Percentiles rank a stretch among this genome's conserved stretches.
Evolutionary conservation across 768 basidiomycete genomes (phyloP).

Genomic region (Suillus placidus): DNA sequence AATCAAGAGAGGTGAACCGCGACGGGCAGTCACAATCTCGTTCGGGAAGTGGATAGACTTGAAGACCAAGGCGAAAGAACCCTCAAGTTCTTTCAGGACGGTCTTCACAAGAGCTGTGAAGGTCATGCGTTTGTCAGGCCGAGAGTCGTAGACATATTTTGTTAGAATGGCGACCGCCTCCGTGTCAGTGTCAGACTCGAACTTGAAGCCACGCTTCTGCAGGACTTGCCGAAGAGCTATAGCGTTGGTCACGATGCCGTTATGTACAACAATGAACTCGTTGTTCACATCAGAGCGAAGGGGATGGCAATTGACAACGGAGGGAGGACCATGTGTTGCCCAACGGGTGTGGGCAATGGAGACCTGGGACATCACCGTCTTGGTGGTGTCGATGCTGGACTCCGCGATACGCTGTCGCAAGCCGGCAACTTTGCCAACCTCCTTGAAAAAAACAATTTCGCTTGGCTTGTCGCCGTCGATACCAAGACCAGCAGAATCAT

Average conservation of each 20-base stretch:
- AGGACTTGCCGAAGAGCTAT: slow-evolving; percentile 87
- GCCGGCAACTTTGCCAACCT: slow-evolving; percentile 95
- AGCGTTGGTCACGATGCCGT: slow-evolving; percentile 97
- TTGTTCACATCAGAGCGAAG: slow-evolving; percentile 77
- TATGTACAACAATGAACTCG: slow-evolving; percentile 96
- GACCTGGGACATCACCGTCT: slow-evolving; percentile 82
- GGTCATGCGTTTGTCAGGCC: slow-evolving; percentile 78
- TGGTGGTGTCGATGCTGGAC: slow-evolving; percentile 70
- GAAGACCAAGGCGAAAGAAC: slow-evolving; percentile 99
- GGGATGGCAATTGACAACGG: slow-evolving; percentile 91
- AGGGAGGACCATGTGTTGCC: slow-evolving; percentile 96
- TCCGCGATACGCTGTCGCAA: slow-evolving; percentile 86
- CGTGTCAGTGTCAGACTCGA: slow-evolving; percentile 95
- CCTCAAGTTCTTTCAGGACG: slow-evolving; percentile 96
- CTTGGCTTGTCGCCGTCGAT: slow-evolving; percentile 90
- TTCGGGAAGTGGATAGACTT: slow-evolving; percentile 96
- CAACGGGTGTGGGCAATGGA: slow-evolving; percentile 99
- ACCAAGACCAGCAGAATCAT: slow-evolving; percentile 91
- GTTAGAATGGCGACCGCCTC: slow-evolving; percentile 95
- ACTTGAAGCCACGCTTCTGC: slow-evolving; percentile 93
- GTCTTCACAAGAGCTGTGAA: slow-evolving; percentile 95
- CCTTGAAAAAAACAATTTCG: slow-evolving; percentile 86
- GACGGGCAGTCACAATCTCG: slow-evolving; percentile 93
- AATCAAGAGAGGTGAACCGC: slow-evolving; percentile 94
- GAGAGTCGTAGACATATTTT: slow-evolving; percentile 96